Evolutionary conservation across 352 stramenopile genomes (phyloP), one percentile per base, ranked within the genome.

Genomic region (Phytophthora chlamydospora): DNA sequence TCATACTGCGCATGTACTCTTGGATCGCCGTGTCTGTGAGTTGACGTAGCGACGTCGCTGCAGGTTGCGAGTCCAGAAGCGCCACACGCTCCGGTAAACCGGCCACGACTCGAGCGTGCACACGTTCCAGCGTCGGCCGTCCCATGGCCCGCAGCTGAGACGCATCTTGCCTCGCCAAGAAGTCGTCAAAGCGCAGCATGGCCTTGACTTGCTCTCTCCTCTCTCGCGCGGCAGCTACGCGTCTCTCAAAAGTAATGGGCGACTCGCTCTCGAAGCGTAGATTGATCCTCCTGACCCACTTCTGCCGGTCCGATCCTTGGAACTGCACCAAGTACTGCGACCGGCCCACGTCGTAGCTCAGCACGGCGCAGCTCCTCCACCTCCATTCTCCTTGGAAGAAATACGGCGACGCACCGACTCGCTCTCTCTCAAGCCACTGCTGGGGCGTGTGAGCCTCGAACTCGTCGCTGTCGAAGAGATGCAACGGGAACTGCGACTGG

Each of bases 1-100:
- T 98, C 91, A 98, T 97, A 40, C 85, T 96, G 2, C 87, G 80
- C 43, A 84, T 88, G 69, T 98, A 97, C 14, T 92, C 82, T 32
- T 96, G 82, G 55, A 98, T 96, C 32, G 89, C 87, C 14, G 89
- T 80, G 46, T 95, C 89, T 0, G 90, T 98, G 34, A 98, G 78
- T 21, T 75, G 57, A 9, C 90, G 79, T n/a, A 98, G 68, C 10
- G 96, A 62, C 42, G 45, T 52, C 1, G 78, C 78, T 2, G 78
- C 69, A 2, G 88, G 83, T 32, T 91, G 76, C 0, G 76, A 79
- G 29, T 96, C 83, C 12, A 83, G 50, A 13, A 96, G 53, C 8
- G 73, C 72, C 6, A 96, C 70, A 7, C 75, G 55, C 17, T 81
- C 64, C 0, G 83, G 74, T 7, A 98, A 67, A 7, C 93, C 92